Conservation (phyloP, 2,329 filamentous ascomycete species). For the Alternaria sp. region DNA sequence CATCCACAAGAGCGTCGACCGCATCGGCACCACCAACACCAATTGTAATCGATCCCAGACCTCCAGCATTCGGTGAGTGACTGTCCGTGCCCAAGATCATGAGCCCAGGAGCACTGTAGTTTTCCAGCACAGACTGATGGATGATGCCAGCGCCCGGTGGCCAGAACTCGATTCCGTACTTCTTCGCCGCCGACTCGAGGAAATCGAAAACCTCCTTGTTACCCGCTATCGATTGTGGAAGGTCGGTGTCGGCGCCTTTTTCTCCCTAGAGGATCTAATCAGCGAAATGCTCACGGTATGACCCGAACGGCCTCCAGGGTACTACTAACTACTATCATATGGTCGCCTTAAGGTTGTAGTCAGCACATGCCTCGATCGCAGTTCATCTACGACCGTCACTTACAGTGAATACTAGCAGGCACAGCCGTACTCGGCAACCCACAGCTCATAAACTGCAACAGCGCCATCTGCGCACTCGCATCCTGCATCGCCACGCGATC, state of each 20-base stretch:
- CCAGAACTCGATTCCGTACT: constrained; percentile 56
- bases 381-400: background rate
- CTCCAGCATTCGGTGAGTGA: constrained; percentile 97
- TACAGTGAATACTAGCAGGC: constrained; percentile 93
- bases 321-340: constrained; percentile 78
- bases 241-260: constrained; percentile 83
- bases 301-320: background rate
- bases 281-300: background rate
- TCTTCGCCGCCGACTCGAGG: constrained; percentile 76
- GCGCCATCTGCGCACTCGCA: constrained; percentile 96
- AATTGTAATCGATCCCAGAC: constrained; percentile 90
- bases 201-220: constrained; percentile 99
- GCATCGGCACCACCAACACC: constrained; percentile 97
- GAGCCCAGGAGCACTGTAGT: constrained; percentile 93
- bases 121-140: constrained; percentile 96
- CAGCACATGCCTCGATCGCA: background rate
- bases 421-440: constrained; percentile 87
- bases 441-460: constrained; percentile 98
- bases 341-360: constrained; percentile 63
- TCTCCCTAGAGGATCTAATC: constrained; percentile 51
- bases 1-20: constrained; percentile 93
- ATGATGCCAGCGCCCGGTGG: constrained; percentile 57
- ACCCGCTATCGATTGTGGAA: constrained; percentile 82
- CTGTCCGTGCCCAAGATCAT: constrained; percentile 99
- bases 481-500: constrained; percentile 99